Conservation (phyloP, 176 grass and related monocot genomes). For the Neostapfia colusana region DNA sequence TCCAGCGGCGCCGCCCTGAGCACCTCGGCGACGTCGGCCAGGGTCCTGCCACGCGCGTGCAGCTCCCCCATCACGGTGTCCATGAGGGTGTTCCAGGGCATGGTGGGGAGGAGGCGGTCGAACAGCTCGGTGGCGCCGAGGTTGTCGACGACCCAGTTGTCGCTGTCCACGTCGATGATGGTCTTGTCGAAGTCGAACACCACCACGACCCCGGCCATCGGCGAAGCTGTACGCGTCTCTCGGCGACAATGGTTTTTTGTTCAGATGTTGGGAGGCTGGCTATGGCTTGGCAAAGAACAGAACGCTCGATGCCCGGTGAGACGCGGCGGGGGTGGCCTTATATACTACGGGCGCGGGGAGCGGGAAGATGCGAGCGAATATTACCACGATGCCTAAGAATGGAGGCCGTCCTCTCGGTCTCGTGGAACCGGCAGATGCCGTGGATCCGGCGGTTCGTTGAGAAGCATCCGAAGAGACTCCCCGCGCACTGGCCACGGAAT, state of each 20-base stretch:
- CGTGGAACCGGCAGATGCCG: background rate
- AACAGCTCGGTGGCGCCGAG: constrained; percentile 65
- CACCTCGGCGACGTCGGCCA: constrained; percentile 51
- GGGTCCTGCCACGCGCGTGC: constrained; percentile 41
- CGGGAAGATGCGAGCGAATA: constrained; percentile 70
- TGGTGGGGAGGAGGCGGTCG: constrained; percentile 79
- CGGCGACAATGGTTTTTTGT: background rate
- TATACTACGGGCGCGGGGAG: constrained; percentile 18
- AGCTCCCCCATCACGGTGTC: constrained; percentile 74
- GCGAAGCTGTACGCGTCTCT: too few relatives aligned
- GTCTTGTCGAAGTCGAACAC: constrained; percentile 98
- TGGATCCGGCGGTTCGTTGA: background rate
- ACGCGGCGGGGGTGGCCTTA: constrained; percentile 3
- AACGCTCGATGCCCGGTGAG: background rate
- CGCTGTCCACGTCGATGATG: constrained; percentile 91
- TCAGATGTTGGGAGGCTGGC: too few relatives aligned
- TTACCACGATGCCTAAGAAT: constrained; percentile 42
- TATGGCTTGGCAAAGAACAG: background rate
- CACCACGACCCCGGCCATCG: constrained; percentile 47
- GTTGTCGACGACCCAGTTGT: constrained; percentile 71
- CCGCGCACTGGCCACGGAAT: background rate
- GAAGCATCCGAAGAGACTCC: constrained; percentile 20
- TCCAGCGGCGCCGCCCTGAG: constrained; percentile 50
- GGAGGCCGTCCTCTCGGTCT: background rate
- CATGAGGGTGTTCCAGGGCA: constrained; percentile 90